Conservation (phyloP, 2,329 filamentous ascomycete species). For the Paracoccidioides lutzii region DNA sequence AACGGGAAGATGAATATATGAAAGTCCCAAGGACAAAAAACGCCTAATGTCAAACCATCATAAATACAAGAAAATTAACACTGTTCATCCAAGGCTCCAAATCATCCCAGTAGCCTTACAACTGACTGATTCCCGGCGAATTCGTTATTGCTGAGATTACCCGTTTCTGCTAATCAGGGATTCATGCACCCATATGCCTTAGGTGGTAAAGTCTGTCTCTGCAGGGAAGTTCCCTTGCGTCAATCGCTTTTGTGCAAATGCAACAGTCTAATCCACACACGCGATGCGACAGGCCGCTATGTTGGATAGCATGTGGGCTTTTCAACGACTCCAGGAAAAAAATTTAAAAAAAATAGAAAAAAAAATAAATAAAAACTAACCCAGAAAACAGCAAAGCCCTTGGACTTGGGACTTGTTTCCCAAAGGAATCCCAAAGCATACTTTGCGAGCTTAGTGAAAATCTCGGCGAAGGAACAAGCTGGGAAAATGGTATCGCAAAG, state of each 20-base stretch:
- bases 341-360: neutral
- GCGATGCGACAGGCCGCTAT: neutral
- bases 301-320: neutral
- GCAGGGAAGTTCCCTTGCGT: slow-evolving; percentile 49
- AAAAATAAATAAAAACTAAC: too few relatives aligned
- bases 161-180: neutral
- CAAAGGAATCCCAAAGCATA: too few relatives aligned
- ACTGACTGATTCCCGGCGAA: too few relatives aligned
- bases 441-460: neutral
- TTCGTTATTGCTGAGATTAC: neutral
- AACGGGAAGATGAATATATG: too few relatives aligned
- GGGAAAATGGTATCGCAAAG: neutral
- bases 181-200: slow-evolving; percentile 25
- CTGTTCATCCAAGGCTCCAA: too few relatives aligned
- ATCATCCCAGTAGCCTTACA: too few relatives aligned
- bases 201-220: slow-evolving; percentile 79
- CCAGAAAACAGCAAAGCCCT: too few relatives aligned
- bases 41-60: too few relatives aligned
- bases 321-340: neutral
- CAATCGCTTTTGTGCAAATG: slow-evolving; percentile 66
- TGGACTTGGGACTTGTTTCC: too few relatives aligned
- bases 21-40: too few relatives aligned
- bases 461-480: neutral
- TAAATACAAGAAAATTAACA: too few relatives aligned
- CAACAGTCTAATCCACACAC: slow-evolving; percentile 44